phyloP scores from a whole-genome alignment of 164 flowering plant genomes.

The Annona squamosa region DNA sequence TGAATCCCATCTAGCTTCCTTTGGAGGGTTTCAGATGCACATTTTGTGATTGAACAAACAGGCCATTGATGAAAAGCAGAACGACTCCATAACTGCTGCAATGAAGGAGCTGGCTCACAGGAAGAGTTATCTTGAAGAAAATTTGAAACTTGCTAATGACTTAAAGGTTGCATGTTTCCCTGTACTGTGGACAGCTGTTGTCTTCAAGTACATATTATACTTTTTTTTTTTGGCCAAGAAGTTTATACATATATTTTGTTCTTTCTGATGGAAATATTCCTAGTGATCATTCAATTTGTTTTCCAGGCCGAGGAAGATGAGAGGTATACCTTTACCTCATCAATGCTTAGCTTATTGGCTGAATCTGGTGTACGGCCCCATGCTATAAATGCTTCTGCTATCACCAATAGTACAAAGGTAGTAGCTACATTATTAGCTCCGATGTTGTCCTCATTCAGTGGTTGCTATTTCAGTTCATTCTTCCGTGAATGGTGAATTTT shows the following conservation, averaged over 20 bases:
- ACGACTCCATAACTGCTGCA: constrained; percentile 54
- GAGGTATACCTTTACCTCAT: constrained; percentile 61
- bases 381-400: constrained; percentile 54
- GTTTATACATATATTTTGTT: background rate
- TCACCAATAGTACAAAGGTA: constrained; percentile 66
- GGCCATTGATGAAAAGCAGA: constrained; percentile 81
- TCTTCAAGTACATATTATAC: background rate
- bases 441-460: background rate
- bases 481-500: background rate
- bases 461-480: background rate
- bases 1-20: background rate
- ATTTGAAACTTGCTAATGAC: constrained; percentile 52
- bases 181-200: constrained; percentile 3
- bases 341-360: constrained; percentile 67
- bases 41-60: constrained; percentile 20
- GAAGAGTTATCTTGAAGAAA: constrained; percentile 72
- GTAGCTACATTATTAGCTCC: background rate
- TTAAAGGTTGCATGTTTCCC: constrained; percentile 48
- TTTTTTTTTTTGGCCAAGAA: background rate
- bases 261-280: constrained; percentile 1
- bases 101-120: constrained; percentile 59
- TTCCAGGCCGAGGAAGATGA: constrained; percentile 77
- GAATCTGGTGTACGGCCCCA: constrained; percentile 68
- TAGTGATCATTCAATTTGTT: constrained; percentile 6
- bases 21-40: background rate